Evolutionary conservation across 805 yeast genomes (phyloP).

Genomic region (Metschnikowia proteae): DNA sequence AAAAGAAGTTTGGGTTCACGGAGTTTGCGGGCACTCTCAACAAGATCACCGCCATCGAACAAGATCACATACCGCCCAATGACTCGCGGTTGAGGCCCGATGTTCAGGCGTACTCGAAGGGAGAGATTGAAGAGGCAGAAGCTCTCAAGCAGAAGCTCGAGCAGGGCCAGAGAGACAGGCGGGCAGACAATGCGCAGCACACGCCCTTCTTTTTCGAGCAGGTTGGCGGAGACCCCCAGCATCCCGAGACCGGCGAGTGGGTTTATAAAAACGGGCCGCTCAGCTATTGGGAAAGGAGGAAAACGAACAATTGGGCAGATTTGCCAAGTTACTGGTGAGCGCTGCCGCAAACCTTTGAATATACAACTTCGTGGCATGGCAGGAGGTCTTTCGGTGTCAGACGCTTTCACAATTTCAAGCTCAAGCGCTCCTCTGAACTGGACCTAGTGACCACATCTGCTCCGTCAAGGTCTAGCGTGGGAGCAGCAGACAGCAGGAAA

Average conservation of each 20-base stretch:
- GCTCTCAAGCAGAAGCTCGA: slow-evolving; percentile 63
- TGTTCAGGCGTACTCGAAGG: slow-evolving; percentile 65
- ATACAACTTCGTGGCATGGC: too few relatives aligned
- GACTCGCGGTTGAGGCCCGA: slow-evolving; percentile 93
- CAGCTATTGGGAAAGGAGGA: slow-evolving; percentile 80
- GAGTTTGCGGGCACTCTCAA: slow-evolving; percentile 77
- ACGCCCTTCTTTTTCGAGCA: slow-evolving; percentile 62
- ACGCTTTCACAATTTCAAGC: slow-evolving; percentile 2
- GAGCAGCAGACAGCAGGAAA: background rate
- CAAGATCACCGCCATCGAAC: slow-evolving; percentile 70
- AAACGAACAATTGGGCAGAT: slow-evolving; percentile 56
- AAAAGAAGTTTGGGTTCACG: slow-evolving; percentile 80
- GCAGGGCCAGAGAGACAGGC: slow-evolving; percentile 72
- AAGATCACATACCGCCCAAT: slow-evolving; percentile 65
- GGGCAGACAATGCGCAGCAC: slow-evolving; percentile 50
- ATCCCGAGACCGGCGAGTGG: slow-evolving; percentile 49
- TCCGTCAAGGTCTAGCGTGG: background rate
- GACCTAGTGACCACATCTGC: background rate
- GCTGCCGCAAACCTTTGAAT: too few relatives aligned
- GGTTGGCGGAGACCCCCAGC: slow-evolving; percentile 28
- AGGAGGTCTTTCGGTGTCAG: background rate
- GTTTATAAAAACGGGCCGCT: slow-evolving; percentile 51
- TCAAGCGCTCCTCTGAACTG: slow-evolving; percentile 10
- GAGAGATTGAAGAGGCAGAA: slow-evolving; percentile 71
- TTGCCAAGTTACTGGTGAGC: slow-evolving; percentile 54